phyloP scores from a whole-genome alignment of 306 rosid species.

The Clitoria ternatea region DNA sequence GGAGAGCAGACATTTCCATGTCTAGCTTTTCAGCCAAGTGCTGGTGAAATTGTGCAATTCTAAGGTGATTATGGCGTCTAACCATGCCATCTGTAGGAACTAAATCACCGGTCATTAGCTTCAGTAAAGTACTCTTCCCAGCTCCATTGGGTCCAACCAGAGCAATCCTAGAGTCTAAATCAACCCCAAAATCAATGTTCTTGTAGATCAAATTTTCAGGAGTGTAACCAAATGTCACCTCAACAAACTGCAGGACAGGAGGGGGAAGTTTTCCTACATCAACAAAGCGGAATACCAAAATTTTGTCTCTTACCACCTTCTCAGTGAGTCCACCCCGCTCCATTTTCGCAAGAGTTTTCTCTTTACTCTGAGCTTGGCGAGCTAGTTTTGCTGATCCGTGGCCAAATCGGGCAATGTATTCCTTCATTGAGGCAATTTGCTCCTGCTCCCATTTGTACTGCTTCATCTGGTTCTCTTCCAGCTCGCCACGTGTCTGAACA shows the following conservation, averaged over 20 bases:
- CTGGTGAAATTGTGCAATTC: slow-evolving; percentile 95
- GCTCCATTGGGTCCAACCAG: slow-evolving; percentile 99
- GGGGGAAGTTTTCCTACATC: slow-evolving; percentile 99
- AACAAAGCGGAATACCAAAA: slow-evolving; percentile 85
- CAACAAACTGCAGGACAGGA: slow-evolving; percentile 96
- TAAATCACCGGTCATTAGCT: slow-evolving; percentile 96
- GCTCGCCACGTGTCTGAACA: slow-evolving; percentile 87
- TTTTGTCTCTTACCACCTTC: slow-evolving; percentile 73
- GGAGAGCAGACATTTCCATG: slow-evolving; percentile 80
- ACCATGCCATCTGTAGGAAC: slow-evolving; percentile 92
- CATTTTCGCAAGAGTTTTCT: slow-evolving; percentile 96
- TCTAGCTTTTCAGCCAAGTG: slow-evolving; percentile 93
- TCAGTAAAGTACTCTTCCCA: slow-evolving; percentile 94
- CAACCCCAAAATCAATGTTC: slow-evolving; percentile 91
- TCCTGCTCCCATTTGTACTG: slow-evolving; percentile 99
- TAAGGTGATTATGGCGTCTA: slow-evolving; percentile 95
- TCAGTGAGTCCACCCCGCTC: slow-evolving; percentile 98
- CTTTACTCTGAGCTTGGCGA: slow-evolving; percentile 99
- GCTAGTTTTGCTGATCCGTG: slow-evolving; percentile 98
- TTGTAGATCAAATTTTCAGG: slow-evolving; percentile 87
- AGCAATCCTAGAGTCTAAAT: slow-evolving; percentile 88
- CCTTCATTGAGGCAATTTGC: slow-evolving; percentile 91
- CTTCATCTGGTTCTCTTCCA: slow-evolving; percentile 99
- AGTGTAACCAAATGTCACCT: slow-evolving; percentile 88
- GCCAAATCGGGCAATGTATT: slow-evolving; percentile 96